Conservation (phyloP, 805 yeast species). For the Danielia oregonensis region DNA sequence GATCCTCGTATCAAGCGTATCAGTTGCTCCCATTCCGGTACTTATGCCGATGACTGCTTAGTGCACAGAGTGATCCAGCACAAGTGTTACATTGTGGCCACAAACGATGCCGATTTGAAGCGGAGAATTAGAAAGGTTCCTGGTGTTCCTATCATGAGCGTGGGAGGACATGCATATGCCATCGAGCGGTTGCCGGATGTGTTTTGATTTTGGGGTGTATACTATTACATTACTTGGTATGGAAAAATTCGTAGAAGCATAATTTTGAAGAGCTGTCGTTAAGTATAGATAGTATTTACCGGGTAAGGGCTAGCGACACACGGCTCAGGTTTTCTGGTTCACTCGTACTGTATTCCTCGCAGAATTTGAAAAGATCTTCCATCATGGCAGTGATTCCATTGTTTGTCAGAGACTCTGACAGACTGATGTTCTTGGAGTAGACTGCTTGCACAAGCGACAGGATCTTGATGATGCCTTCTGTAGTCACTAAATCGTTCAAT, state of each 20-base stretch:
- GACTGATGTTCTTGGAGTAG: conserved; percentile 40
- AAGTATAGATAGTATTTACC: too few relatives aligned
- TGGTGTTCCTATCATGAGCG: conserved; percentile 96
- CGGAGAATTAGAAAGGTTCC: conserved; percentile 94
- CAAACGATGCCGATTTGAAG: conserved; percentile 95
- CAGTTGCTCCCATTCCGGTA: conserved; percentile 89
- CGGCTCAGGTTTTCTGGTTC: conserved; percentile 35
- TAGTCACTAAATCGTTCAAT: conserved; percentile 58
- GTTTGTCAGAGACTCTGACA: conserved; percentile 28
- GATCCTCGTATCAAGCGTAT: conserved; percentile 89
- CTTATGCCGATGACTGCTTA: conserved; percentile 97
- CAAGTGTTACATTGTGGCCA: conserved; percentile 95
- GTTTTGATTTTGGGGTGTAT: too few relatives aligned
- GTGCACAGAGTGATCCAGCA: conserved; percentile 93
- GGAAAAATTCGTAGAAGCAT: too few relatives aligned
- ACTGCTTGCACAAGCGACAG: conserved; percentile 67
- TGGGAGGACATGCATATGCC: conserved; percentile 88
- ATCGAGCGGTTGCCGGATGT: conserved; percentile 95
- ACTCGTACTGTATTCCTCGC: conserved; percentile 41
- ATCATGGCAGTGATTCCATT: conserved; percentile 57
- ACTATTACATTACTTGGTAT: too few relatives aligned
- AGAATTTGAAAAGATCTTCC: conserved; percentile 47
- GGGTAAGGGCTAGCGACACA: too few relatives aligned
- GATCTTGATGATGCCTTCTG: conserved; percentile 76
- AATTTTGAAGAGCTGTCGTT: too few relatives aligned